Evolutionary conservation across 1,284 basidiomycete species (phyloP), one percentile per base, ranked within the genome.

Genomic region (Ustilago shanxiensis): DNA sequence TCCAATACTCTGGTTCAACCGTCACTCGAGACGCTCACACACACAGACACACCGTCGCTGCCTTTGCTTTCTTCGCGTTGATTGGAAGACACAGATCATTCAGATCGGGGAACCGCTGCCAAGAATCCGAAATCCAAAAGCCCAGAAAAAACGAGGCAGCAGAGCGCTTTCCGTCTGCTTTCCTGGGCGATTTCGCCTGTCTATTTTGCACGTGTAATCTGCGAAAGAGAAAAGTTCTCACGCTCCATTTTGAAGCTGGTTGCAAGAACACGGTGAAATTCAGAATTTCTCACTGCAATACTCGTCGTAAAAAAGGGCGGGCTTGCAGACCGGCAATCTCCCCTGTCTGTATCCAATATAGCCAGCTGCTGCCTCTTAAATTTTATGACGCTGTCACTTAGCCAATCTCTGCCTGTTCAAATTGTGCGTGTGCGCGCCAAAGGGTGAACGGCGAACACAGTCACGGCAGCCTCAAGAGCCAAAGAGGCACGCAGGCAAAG

Each of bases 151-250:
- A 11, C 31, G 29, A n/a, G 29, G 50, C 50, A 52, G 50, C 50
- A 52, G 14, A 33, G 16, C 52, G 52, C 52, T 54, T 37, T 20
- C n/a, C n/a, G n/a, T n/a, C n/a, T n/a, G n/a, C n/a, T n/a, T n/a
- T n/a, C n/a, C n/a, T n/a, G n/a, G 31, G 31, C 41, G 3, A 18
- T 26, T 24, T 39, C 28, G n/a, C 28, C 50, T 52, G 50, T 11
- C 5, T 0, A n/a, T 10, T 8, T n/a, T 0, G 52, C 60, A 61
- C 60, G 60, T 61, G 60, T n/a, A 11, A 26, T 8, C 7, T 51
- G 3, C 24, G 6, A 53, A 61, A 61, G 47, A 14, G 9, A 61
- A 61, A 61, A 61, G 51, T 45, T 61, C 60, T 51, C 60, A 61
- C 60, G 60, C 22, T 53, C 13, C 1, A 50, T 10, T 22, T 18